Evolutionary conservation across 306 rosid genomes (phyloP).

Genomic region (Dryas drummondii): DNA sequence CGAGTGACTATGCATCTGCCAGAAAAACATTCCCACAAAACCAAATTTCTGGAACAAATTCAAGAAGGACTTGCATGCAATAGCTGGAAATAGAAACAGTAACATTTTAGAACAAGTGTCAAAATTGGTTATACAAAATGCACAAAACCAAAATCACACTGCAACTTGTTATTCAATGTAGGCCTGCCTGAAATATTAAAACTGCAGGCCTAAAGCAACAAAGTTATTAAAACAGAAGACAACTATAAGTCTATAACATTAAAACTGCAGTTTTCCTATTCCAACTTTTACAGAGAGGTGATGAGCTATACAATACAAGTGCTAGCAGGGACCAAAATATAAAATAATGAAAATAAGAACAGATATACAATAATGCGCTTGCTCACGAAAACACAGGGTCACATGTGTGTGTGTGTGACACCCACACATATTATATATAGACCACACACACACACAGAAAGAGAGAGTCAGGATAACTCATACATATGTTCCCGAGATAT

Average conservation of each 20-base stretch:
- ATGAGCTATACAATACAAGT: not conserved
- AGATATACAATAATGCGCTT: not conserved
- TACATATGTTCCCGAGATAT: conserved; percentile 46
- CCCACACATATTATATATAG: too few relatives aligned
- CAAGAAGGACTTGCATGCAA: not conserved
- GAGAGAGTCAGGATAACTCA: conserved; percentile 10
- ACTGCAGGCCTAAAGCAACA: not conserved
- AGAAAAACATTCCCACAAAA: not conserved
- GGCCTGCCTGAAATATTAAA: not conserved
- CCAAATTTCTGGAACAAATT: conserved; percentile 1
- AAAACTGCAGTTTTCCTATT: not conserved
- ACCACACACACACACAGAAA: too few relatives aligned
- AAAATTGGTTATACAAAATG: not conserved
- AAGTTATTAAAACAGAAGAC: not conserved
- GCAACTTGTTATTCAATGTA: not conserved
- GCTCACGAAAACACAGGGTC: not conserved
- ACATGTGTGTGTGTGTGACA: not conserved
- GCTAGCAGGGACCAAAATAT: not conserved
- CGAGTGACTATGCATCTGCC: not conserved
- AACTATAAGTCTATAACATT: not conserved
- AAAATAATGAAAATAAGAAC: not conserved
- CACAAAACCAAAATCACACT: not conserved
- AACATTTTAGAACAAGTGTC: not conserved
- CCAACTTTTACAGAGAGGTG: not conserved
- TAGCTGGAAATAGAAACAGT: not conserved